Evolutionary conservation across 129 eudicot species (phyloP).

Genomic region (Flaveria ramosissima): DNA sequence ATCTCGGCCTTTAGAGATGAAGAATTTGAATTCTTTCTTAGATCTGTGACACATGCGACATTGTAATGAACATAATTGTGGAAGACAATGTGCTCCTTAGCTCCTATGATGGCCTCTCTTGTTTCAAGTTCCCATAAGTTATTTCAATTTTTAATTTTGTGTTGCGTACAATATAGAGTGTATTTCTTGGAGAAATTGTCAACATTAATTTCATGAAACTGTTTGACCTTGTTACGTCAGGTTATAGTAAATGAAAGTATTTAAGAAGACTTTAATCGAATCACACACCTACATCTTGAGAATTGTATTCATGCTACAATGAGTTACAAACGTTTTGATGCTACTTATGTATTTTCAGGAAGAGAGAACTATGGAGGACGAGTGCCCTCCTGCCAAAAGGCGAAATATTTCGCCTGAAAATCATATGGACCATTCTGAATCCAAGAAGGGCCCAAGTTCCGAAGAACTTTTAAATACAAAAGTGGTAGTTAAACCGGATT

Average conservation of each 20-base stretch:
- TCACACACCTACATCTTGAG: neutral
- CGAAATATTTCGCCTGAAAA: constrained; percentile 14
- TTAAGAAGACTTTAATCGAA: constrained; percentile 5
- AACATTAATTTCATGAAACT: neutral
- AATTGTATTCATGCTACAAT: constrained; percentile 5
- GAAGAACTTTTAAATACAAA: constrained; percentile 21
- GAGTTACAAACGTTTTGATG: constrained; percentile 7
- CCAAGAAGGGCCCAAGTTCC: constrained; percentile 19
- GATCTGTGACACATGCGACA: neutral
- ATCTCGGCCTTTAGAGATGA: neutral
- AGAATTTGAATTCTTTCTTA: neutral
- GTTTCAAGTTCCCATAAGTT: neutral
- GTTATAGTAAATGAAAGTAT: constrained; percentile 7
- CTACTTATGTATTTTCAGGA: constrained; percentile 15
- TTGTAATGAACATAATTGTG: neutral
- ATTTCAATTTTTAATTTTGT: neutral
- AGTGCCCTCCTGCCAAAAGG: constrained; percentile 23
- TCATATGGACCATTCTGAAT: constrained; percentile 22
- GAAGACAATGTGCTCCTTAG: neutral
- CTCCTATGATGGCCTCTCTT: neutral
- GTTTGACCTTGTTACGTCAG: constrained; percentile 11
- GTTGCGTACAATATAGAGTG: neutral
- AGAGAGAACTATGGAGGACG: constrained; percentile 16
- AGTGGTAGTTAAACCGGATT: constrained; percentile 23
- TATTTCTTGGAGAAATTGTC: neutral